These are phyloP conservation scores for Murraya paniculata DNA, from an alignment of 345 rosid genomes.

Conservation along the genomic window DNA sequence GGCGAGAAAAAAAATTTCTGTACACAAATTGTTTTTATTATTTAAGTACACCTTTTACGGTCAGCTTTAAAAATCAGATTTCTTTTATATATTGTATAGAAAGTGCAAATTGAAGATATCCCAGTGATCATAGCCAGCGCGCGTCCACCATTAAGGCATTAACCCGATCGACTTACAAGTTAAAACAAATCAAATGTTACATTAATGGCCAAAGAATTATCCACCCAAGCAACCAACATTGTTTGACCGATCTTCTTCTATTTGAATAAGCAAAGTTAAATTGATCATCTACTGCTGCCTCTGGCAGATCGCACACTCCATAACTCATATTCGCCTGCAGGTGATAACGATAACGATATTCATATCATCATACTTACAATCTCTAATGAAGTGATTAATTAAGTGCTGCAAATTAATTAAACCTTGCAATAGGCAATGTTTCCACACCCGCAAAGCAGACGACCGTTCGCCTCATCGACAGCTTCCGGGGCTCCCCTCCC, in stretches of 20 bases:
- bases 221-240: slow-evolving; percentile 18
- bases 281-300: slow-evolving; percentile 24
- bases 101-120: no score
- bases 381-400: not conserved
- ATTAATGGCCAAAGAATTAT: slow-evolving; percentile 16
- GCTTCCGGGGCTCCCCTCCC: slow-evolving; percentile 88
- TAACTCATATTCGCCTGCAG: slow-evolving; percentile 49
- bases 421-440: slow-evolving; percentile 66
- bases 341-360: not conserved
- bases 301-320: slow-evolving; percentile 38
- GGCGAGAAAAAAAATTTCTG: no score
- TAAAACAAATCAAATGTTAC: not conserved
- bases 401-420: slow-evolving; percentile 16
- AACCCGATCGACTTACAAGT: not conserved
- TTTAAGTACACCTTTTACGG: no score
- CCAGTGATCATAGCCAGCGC: no score
- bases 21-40: no score
- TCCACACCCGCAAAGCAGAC: slow-evolving; percentile 66
- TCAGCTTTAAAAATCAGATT: no score
- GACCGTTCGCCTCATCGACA: slow-evolving; percentile 69
- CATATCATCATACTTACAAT: not conserved
- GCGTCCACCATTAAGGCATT: not conserved
- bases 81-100: no score
- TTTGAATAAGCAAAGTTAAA: slow-evolving; percentile 30
- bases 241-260: slow-evolving; percentile 10